Conservation (phyloP, 2,329 filamentous ascomycete species). For the Ophiosphaerella narmari region DNA sequence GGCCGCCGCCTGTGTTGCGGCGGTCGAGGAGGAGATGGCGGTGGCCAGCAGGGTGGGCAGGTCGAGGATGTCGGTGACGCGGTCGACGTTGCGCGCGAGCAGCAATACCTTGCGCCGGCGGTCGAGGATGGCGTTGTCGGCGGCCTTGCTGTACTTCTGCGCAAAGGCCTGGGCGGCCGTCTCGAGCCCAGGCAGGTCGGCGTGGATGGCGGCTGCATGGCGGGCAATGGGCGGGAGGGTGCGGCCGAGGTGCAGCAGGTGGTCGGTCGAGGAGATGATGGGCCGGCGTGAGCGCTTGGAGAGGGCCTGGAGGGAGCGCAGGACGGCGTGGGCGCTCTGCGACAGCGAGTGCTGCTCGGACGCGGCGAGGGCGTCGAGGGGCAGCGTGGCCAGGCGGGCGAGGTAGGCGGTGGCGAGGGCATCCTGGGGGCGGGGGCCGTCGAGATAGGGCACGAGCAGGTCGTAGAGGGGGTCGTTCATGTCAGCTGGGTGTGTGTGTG, state of each 20-base stretch:
- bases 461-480: conserved; percentile 71
- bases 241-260: conserved; percentile 73
- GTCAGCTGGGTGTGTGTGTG: too few species aligned
- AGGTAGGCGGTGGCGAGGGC: conserved; percentile 71
- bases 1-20: conserved; percentile 50
- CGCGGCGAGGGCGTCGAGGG: conserved; percentile 71
- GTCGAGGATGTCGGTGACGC: conserved; percentile 88
- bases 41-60: conserved; percentile 84
- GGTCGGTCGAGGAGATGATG: conserved; percentile 79
- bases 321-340: conserved; percentile 77
- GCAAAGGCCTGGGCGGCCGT: conserved; percentile 79
- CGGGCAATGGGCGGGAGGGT: conserved; percentile 72
- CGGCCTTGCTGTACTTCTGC: conserved; percentile 77
- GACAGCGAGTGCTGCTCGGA: conserved; percentile 80
- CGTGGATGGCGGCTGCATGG: conserved; percentile 68
- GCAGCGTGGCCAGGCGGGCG: conserved; percentile 74
- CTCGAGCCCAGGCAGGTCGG: conserved; percentile 79
- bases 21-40: conserved; percentile 64
- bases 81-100: conserved; percentile 83
- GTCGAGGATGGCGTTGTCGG: conserved; percentile 66
- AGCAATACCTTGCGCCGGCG: conserved; percentile 79
- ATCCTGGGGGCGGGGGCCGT: conserved; percentile 53
- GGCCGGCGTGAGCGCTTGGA: conserved; percentile 87
- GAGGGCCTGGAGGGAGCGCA: conserved; percentile 82
- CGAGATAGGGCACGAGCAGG: conserved; percentile 67